phyloP scores from a whole-genome alignment of 257 asterid genomes.

The Rauvolfia tetraphylla region DNA sequence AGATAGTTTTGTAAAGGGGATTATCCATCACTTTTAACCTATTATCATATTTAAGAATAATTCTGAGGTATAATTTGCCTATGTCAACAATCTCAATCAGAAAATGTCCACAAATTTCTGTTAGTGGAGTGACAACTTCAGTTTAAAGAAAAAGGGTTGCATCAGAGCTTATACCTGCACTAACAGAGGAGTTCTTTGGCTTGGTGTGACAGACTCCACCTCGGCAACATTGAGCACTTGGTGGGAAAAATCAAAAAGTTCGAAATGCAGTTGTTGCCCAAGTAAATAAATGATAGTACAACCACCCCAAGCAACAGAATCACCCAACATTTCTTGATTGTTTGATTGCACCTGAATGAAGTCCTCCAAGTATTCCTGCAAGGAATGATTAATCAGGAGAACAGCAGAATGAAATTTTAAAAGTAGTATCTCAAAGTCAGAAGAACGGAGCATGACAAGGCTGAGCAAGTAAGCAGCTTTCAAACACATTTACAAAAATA shows the following conservation, averaged over 20 bases:
- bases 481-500: neutral
- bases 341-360: conserved; percentile 56
- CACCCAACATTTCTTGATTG: conserved; percentile 77
- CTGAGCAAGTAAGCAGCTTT: neutral
- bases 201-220: conserved; percentile 66
- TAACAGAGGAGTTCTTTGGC: conserved; percentile 51
- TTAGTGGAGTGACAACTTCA: neutral
- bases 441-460: neutral
- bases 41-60: neutral
- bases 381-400: neutral
- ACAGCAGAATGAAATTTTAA: neutral
- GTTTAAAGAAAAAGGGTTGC: neutral
- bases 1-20: neutral
- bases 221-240: conserved; percentile 96
- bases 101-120: neutral
- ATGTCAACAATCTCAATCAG: neutral
- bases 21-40: neutral
- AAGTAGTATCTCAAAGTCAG: neutral
- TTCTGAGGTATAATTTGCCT: neutral
- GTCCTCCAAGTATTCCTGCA: conserved; percentile 80
- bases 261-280: conserved; percentile 92
- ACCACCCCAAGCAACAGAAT: conserved; percentile 97
- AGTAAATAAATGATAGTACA: conserved; percentile 90
- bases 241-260: conserved; percentile 89
- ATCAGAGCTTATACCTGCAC: conserved; percentile 41